Conservation (phyloP, 305 asterid genomes). For the Rubia peregrina region DNA sequence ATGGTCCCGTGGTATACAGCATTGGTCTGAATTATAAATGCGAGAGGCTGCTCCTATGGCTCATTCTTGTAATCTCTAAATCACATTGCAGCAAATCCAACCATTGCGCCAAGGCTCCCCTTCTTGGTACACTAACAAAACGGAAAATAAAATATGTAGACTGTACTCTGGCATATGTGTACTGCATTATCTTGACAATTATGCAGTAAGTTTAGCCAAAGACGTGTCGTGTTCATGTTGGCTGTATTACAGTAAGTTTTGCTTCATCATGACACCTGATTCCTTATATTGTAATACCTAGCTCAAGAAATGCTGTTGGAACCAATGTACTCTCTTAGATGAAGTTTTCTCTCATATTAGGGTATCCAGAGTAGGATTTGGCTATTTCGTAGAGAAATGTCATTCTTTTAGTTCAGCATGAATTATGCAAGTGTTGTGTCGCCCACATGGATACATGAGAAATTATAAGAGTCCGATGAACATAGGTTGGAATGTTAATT, state of each 20-base stretch:
- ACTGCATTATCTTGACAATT: background rate
- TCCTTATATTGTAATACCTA: background rate
- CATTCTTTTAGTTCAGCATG: background rate
- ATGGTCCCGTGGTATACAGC: background rate
- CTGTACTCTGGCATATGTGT: background rate
- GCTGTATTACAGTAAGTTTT: background rate
- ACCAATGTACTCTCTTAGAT: background rate
- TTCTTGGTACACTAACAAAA: background rate
- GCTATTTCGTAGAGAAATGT: background rate
- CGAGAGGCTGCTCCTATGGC: background rate
- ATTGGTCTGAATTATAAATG: background rate
- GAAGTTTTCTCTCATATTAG: background rate
- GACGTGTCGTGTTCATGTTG: background rate
- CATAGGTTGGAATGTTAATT: background rate
- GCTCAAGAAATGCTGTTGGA: background rate
- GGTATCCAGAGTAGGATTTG: background rate
- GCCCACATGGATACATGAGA: background rate
- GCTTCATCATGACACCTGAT: background rate
- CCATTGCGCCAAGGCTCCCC: no score
- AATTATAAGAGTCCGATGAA: background rate
- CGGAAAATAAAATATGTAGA: background rate
- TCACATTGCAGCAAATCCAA: background rate
- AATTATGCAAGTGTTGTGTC: background rate
- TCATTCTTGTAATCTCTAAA: background rate
- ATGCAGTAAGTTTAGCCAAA: background rate